Percentiles rank a stretch among this genome's conserved stretches.
These are phyloP conservation scores for Puccinia novopanici DNA, from an alignment of 1,284 basidiomycete genomes.

Conservation along the genomic window DNA sequence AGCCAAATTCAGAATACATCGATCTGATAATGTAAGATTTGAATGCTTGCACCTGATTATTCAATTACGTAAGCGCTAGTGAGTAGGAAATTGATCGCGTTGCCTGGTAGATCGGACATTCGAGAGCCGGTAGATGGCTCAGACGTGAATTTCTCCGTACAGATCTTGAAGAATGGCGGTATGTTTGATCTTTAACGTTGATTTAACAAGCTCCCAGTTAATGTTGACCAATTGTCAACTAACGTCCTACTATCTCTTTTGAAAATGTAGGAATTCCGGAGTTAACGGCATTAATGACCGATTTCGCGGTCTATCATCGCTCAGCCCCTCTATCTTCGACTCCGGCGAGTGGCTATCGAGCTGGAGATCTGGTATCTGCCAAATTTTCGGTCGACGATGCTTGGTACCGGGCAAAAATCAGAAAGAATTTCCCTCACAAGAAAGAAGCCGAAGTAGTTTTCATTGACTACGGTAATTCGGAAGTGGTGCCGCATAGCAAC, in stretches of 20 bases:
- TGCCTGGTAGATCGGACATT: constrained; percentile 84
- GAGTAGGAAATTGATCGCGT: constrained; percentile 58
- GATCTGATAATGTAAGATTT: constrained; percentile 70
- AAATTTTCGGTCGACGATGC: constrained; percentile 79
- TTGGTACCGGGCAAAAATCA: constrained; percentile 89
- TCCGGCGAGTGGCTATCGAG: constrained; percentile 68
- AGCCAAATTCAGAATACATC: constrained; percentile 78
- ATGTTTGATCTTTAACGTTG: constrained; percentile 52
- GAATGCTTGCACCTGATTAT: constrained; percentile 52
- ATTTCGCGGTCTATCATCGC: constrained; percentile 82
- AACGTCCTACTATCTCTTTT: background rate
- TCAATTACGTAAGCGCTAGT: constrained; percentile 54
- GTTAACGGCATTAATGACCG: constrained; percentile 87
- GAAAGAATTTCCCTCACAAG: constrained; percentile 75
- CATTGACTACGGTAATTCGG: constrained; percentile 57
- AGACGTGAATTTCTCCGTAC: constrained; percentile 84
- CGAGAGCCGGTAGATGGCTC: constrained; percentile 67
- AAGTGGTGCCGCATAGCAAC: constrained; percentile 54
- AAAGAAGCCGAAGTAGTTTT: constrained; percentile 71
- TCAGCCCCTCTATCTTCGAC: constrained; percentile 66
- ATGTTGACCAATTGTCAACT: constrained; percentile 59
- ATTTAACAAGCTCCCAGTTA: constrained; percentile 62
- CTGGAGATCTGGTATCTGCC: constrained; percentile 83
- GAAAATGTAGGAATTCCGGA: constrained; percentile 59
- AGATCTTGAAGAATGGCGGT: constrained; percentile 86